These are phyloP conservation scores for Ustilago lituana DNA, from an alignment of 1,284 basidiomycete genomes.

Conservation along the genomic window DNA sequence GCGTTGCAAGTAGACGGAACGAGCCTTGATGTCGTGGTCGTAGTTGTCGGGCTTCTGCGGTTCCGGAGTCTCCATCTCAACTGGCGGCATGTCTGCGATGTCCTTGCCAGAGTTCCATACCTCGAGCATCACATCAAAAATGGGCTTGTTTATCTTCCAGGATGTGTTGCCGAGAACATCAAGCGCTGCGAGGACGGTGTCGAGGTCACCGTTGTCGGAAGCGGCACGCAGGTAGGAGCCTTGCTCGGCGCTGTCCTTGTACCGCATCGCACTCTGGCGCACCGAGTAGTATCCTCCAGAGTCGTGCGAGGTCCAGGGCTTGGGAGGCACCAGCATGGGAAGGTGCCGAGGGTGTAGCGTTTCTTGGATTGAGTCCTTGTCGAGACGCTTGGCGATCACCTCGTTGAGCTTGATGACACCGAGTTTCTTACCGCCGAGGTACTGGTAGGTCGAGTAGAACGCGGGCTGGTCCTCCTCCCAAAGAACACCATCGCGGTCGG, in stretches of 20 bases:
- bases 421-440: constrained; percentile 87
- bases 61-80: constrained; percentile 53
- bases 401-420: constrained; percentile 91
- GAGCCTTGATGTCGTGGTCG: constrained; percentile 76
- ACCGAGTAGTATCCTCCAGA: constrained; percentile 81
- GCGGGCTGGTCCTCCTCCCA: constrained; percentile 82
- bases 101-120: constrained; percentile 79
- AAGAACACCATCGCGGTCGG: constrained; percentile 57
- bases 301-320: constrained; percentile 82
- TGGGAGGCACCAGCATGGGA: constrained; percentile 92
- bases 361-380: constrained; percentile 79
- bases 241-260: constrained; percentile 91
- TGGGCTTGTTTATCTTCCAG: constrained; percentile 84
- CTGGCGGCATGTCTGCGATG: constrained; percentile 69
- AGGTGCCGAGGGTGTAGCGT: constrained; percentile 90
- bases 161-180: constrained; percentile 90
- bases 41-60: constrained; percentile 75
- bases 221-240: constrained; percentile 81
- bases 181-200: constrained; percentile 85
- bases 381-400: constrained; percentile 79
- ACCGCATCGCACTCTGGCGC: constrained; percentile 76
- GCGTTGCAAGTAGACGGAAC: constrained; percentile 74
- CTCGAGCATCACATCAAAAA: constrained; percentile 78
- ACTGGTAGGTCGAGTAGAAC: constrained; percentile 92
- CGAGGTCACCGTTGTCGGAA: constrained; percentile 78